Conservation (phyloP, 2,329 filamentous ascomycete genomes). For the Emmonsiellopsis sp. region DNA sequence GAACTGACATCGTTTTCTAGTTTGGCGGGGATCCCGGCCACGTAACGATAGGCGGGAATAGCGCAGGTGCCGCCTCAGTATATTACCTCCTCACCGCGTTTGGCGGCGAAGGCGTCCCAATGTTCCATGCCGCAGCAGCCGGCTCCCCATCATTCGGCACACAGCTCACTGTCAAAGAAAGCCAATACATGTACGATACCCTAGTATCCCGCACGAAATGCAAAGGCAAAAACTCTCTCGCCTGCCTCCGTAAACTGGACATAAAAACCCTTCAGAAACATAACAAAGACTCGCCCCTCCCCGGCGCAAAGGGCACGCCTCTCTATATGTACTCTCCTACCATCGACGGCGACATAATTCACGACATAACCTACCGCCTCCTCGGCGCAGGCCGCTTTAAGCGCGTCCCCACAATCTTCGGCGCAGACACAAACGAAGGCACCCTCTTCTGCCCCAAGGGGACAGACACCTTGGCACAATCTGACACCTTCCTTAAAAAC, state of each 20-base stretch:
- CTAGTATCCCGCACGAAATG: slow-evolving; percentile 43
- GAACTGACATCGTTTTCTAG: slow-evolving; percentile 17
- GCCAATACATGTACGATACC: slow-evolving; percentile 44
- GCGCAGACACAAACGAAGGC: slow-evolving; percentile 56
- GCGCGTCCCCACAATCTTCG: slow-evolving; percentile 46
- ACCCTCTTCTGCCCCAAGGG: slow-evolving; percentile 48
- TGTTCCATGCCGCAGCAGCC: slow-evolving; percentile 45
- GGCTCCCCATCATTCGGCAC: slow-evolving; percentile 46
- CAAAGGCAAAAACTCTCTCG: slow-evolving; percentile 27
- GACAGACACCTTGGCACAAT: slow-evolving; percentile 38
- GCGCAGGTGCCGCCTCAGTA: slow-evolving; percentile 57
- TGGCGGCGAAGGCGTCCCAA: slow-evolving; percentile 35
- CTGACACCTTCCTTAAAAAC: slow-evolving; percentile 46
- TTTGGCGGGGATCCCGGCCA: slow-evolving; percentile 63
- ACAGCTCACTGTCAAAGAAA: slow-evolving; percentile 38
- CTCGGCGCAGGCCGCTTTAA: slow-evolving; percentile 42
- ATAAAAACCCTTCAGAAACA: slow-evolving; percentile 34
- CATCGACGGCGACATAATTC: slow-evolving; percentile 43
- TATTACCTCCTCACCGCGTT: slow-evolving; percentile 52
- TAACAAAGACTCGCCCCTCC: slow-evolving; percentile 39
- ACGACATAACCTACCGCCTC: slow-evolving; percentile 39
- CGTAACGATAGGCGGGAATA: slow-evolving; percentile 59
- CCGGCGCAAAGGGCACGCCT: slow-evolving; percentile 33
- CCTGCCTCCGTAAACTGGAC: slow-evolving; percentile 41
- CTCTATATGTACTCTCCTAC: slow-evolving; percentile 44